These are phyloP conservation scores for Aspergillus persii DNA, from an alignment of 2,329 filamentous ascomycete species.

Conservation along the genomic window DNA sequence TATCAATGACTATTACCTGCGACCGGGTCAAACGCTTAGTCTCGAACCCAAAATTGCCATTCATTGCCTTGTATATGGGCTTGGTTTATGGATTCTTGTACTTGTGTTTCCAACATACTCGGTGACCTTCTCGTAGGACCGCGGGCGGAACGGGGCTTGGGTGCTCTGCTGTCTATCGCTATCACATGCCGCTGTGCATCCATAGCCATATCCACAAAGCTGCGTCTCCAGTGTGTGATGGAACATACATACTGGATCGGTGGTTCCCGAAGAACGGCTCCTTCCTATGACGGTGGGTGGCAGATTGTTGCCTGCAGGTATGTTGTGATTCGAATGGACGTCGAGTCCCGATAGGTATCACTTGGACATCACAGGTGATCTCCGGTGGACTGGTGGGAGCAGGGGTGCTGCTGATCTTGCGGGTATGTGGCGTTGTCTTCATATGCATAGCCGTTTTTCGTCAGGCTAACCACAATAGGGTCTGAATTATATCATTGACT, in stretches of 20 bases:
- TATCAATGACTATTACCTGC: conserved; percentile 39
- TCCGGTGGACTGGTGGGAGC: background rate
- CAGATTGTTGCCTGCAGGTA: background rate
- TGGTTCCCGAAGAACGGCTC: conserved; percentile 29
- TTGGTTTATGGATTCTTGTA: conserved; percentile 35
- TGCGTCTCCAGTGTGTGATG: conserved; percentile 26
- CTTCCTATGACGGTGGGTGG: background rate
- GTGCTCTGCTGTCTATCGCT: conserved; percentile 47
- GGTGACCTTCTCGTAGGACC: conserved; percentile 39
- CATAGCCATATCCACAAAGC: conserved; percentile 33
- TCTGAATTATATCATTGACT: conserved; percentile 45
- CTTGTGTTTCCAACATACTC: conserved; percentile 37
- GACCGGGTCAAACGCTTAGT: conserved; percentile 42
- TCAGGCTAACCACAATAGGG: conserved; percentile 11
- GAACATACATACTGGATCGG: conserved; percentile 11
- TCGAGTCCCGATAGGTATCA: background rate
- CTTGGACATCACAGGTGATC: background rate
- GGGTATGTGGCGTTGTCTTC: conserved; percentile 9
- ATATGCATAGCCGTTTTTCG: background rate
- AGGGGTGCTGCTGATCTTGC: conserved; percentile 20
- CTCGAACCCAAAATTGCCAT: conserved; percentile 48
- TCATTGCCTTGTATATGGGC: conserved; percentile 43
- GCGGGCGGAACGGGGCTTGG: conserved; percentile 43
- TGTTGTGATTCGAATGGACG: conserved; percentile 2
- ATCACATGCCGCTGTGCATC: conserved; percentile 41